These are phyloP conservation scores for Firmiana major DNA, from an alignment of 345 rosid genomes.

Conservation along the genomic window DNA sequence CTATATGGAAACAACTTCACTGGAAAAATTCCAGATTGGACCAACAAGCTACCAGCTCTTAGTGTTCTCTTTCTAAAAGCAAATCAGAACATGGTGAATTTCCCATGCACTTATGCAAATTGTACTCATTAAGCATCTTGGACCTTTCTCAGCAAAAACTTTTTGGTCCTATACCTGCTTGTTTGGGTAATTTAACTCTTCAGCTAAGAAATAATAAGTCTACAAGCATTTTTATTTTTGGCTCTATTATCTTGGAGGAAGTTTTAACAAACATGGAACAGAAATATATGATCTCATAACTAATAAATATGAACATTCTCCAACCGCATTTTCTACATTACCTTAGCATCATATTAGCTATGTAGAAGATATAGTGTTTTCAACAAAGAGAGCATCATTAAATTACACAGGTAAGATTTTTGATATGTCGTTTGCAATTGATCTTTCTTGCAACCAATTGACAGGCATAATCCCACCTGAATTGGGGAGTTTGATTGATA, in stretches of 20 bases:
- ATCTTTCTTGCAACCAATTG: slow-evolving; percentile 24
- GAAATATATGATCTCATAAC: too few species aligned
- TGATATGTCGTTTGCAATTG: not conserved
- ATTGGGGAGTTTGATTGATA: not conserved
- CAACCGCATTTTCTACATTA: too few species aligned
- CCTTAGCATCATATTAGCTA: too few species aligned
- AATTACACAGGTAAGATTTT: slow-evolving; percentile 1
- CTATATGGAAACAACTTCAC: not conserved
- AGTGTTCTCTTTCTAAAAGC: slow-evolving; percentile 13
- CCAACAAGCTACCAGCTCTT: not conserved
- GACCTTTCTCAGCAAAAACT: slow-evolving; percentile 6
- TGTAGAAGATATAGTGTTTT: not conserved
- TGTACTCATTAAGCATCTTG: not conserved
- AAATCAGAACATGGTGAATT: slow-evolving; percentile 16
- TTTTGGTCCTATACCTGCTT: not conserved
- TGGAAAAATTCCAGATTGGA: slow-evolving; percentile 3
- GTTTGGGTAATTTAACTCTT: not conserved
- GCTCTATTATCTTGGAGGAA: too few species aligned
- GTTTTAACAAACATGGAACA: too few species aligned
- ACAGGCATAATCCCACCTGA: slow-evolving; percentile 19
- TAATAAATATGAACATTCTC: too few species aligned
- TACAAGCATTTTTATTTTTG: too few species aligned
- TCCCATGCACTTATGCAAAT: slow-evolving; percentile 10
- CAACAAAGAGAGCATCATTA: not conserved
- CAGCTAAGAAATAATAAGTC: not conserved